Evolutionary conservation across 768 basidiomycete species (phyloP).

Genomic region (Boletus eberwhitei): DNA sequence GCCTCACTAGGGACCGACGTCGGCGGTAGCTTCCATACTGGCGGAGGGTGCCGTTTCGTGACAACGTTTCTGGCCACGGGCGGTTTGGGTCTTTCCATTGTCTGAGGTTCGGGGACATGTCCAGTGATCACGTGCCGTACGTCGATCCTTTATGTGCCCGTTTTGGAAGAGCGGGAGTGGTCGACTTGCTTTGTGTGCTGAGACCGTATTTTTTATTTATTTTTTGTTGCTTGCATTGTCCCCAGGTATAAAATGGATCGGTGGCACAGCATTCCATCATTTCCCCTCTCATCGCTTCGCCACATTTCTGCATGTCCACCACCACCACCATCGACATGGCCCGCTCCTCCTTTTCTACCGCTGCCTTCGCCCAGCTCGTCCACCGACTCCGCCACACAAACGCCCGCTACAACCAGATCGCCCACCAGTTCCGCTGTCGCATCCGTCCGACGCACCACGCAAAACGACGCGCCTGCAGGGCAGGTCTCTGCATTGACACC

Average conservation of each 20-base stretch:
- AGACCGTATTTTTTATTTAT: slow-evolving; percentile 10
- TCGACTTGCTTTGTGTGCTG: slow-evolving; percentile 14
- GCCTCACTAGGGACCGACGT: background rate
- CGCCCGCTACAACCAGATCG: slow-evolving; percentile 38
- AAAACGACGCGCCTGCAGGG: slow-evolving; percentile 40
- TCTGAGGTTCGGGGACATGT: background rate
- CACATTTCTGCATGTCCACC: slow-evolving; percentile 10
- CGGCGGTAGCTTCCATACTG: background rate
- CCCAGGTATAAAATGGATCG: slow-evolving; percentile 2
- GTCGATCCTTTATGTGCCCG: slow-evolving; percentile 8
- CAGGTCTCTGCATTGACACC: slow-evolving; percentile 44
- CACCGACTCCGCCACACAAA: slow-evolving; percentile 44
- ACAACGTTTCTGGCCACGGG: slow-evolving; percentile 9
- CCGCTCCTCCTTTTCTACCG: slow-evolving; percentile 28
- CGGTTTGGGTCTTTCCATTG: background rate
- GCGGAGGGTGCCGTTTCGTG: slow-evolving; percentile 2
- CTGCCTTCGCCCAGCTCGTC: slow-evolving; percentile 37
- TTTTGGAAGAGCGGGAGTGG: background rate
- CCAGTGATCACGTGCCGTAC: slow-evolving; percentile 2
- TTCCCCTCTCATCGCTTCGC: background rate
- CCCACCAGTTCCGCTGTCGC: slow-evolving; percentile 36
- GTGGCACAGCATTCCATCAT: slow-evolving; percentile 8
- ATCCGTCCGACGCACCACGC: slow-evolving; percentile 44
- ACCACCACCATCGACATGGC: slow-evolving; percentile 4
- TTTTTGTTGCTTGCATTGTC: slow-evolving; percentile 1